Base-by-base conservation (phyloP, 1,139 yeast species). In the Hanseniaspora sp. region DNA sequence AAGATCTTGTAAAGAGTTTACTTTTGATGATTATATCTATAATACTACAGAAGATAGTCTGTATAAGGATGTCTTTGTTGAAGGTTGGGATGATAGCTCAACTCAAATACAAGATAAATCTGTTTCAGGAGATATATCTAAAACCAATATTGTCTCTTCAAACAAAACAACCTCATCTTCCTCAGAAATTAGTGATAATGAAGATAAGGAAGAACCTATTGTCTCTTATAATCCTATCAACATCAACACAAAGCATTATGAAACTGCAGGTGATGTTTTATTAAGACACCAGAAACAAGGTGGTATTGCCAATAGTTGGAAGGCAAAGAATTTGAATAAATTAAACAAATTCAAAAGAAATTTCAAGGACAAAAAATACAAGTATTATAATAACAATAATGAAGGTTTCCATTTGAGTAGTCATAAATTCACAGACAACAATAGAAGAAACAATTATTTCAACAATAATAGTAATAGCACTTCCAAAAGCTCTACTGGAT, bases 1-100 rank as follows among this genome's bases (percentile, higher is more conserved):
- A 54, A 28, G 34, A 7, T 64, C 69, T 23, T 76, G 87, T 48
- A 77, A 78, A 56, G 80, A 76, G 59, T 83, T 92, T 71, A 87
- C 96, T 13, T 78, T 86, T 56, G 96, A 90, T 68, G 95, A 85
- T 60, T 95, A 83, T 62, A 76, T 76, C 60, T 75, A 75, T 54
- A 76, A 76, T 49, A 74, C 74, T 35, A 71, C 75, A 44, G 73
- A 69, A 35, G 59, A 60, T 35, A 61, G 70, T 6, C 18, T 53
- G 30, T 53, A 47, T 31, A 44, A 47, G 29, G 52, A 53, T 31
- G 47, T 53, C 29, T 34, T 29, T 23, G 55, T 53, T n/a, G 48
- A 43, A 35, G 57, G 38, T 34, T 41, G 52, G 48, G 46, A 55
- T 47, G 37, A 57, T 45, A n/a, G n/a, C n/a, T n/a, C n/a, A n/a